phyloP scores from a whole-genome alignment of 192 early-diverging fungal species.

The Podochytrium sp. region DNA sequence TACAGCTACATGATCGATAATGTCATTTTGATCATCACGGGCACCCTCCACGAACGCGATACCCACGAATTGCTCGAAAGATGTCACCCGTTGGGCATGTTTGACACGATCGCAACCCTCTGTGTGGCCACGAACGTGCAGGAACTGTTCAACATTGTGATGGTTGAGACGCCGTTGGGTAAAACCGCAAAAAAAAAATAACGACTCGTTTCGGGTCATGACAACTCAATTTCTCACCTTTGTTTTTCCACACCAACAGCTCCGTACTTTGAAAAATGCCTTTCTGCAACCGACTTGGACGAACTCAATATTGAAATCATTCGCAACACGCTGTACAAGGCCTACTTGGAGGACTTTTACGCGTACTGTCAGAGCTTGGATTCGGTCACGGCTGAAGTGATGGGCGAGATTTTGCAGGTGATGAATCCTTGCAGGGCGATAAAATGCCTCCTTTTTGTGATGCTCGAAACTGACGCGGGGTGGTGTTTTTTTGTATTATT shows the following conservation, averaged over 20 bases:
- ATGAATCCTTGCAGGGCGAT: no score
- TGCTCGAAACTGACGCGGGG: background rate
- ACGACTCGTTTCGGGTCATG: background rate
- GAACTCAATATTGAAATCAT: slow-evolving; percentile 99
- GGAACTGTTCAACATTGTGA: slow-evolving; percentile 93
- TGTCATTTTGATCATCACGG: slow-evolving; percentile 95
- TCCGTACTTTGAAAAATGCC: slow-evolving; percentile 95
- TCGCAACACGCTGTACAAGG: slow-evolving; percentile 97
- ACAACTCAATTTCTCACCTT: no score
- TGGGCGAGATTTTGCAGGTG: slow-evolving; percentile 90
- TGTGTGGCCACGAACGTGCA: slow-evolving; percentile 95
- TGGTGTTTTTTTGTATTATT: background rate
- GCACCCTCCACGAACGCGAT: slow-evolving; percentile 97
- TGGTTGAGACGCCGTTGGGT: slow-evolving; percentile 96
- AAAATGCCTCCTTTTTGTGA: background rate
- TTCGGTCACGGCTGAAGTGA: slow-evolving; percentile 86
- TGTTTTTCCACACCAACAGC: slow-evolving; percentile 51
- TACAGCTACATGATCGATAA: slow-evolving; percentile 99
- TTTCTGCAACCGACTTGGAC: slow-evolving; percentile 96
- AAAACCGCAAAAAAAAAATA: slow-evolving; percentile 5
- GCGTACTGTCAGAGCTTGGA: slow-evolving; percentile 81
- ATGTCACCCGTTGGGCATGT: slow-evolving; percentile 97
- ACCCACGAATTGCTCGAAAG: slow-evolving; percentile 95
- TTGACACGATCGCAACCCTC: slow-evolving; percentile 97
- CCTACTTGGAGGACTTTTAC: slow-evolving; percentile 98